These are phyloP conservation scores for Diaporthe batatas DNA, from an alignment of 2,329 filamentous ascomycete genomes.

Conservation along the genomic window DNA sequence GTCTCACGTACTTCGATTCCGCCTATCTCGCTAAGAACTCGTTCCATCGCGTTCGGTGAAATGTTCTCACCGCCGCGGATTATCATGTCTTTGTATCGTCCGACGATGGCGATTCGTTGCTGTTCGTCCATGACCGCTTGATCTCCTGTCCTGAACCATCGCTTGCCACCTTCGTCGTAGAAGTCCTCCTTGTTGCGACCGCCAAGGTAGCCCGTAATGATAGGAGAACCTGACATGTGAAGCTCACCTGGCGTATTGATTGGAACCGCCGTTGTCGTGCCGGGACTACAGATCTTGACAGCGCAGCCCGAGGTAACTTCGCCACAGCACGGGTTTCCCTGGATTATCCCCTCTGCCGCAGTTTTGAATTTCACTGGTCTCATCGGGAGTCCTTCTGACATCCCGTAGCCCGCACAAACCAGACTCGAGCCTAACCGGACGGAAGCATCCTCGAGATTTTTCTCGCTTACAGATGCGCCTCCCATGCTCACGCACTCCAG, in stretches of 20 bases:
- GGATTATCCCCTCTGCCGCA: not conserved
- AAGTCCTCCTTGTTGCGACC: conserved; percentile 18
- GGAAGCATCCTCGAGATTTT: conserved; percentile 12
- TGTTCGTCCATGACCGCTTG: conserved; percentile 20
- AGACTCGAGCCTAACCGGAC: not conserved
- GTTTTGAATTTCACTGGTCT: not conserved
- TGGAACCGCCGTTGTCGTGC: not conserved
- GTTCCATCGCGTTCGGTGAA: conserved; percentile 11
- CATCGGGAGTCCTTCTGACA: conserved; percentile 15
- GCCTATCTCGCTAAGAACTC: not conserved
- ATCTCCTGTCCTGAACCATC: conserved; percentile 16
- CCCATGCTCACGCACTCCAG: not conserved
- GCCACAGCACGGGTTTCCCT: not conserved
- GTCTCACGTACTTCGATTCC: conserved; percentile 15
- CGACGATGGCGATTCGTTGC: conserved; percentile 3
- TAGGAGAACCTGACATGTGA: not conserved
- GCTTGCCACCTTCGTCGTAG: not conserved
- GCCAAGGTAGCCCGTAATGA: conserved; percentile 1
- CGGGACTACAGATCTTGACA: conserved; percentile 6
- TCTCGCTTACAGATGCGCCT: conserved; percentile 4
- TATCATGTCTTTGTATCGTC: conserved; percentile 20
- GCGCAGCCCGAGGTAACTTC: not conserved
- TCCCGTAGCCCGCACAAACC: not conserved
- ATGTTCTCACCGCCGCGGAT: conserved; percentile 19
- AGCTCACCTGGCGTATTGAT: not conserved